Conservation (phyloP, 2,329 filamentous ascomycete species). For the Epichloe bromicola region DNA sequence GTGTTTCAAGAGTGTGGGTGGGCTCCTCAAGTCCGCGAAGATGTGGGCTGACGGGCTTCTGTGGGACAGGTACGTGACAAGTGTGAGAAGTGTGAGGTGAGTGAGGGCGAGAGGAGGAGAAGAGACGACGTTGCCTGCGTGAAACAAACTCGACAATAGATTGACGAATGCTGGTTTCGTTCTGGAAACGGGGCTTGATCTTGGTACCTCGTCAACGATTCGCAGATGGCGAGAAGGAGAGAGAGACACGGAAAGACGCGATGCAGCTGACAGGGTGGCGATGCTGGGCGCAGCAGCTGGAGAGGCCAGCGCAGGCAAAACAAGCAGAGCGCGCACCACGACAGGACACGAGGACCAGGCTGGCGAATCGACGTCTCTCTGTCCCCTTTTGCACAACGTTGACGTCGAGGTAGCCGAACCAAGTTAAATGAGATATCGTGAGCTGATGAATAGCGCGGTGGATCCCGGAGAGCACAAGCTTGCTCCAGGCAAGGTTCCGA, state of each 20-base stretch:
- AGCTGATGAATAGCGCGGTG: conserved; percentile 1
- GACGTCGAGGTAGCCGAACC: conserved; percentile 3
- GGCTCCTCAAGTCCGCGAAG: not conserved
- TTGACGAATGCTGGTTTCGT: not conserved
- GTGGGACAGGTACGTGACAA: not conserved
- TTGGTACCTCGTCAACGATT: too few relatives aligned
- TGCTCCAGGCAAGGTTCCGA: conserved; percentile 6
- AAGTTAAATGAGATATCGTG: not conserved
- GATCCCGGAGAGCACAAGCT: conserved; percentile 7
- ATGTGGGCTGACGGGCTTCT: not conserved
- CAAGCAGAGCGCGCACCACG: not conserved
- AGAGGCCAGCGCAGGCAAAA: not conserved
- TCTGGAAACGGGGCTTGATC: too few relatives aligned
- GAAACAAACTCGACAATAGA: not conserved
- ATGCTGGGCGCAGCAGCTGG: not conserved
- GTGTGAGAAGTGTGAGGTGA: too few relatives aligned
- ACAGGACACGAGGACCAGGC: conserved; percentile 1
- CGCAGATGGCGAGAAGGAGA: too few relatives aligned
- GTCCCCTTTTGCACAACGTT: conserved; percentile 3
- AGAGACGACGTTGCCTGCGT: not conserved
- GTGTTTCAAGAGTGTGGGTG: not conserved
- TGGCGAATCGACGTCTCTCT: not conserved
- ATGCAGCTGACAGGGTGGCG: not conserved
- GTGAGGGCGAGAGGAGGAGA: not conserved
- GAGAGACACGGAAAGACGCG: not conserved